Percentiles rank a stretch among this genome's conserved stretches.
Conservation (phyloP, 139 green algal genomes). For the Volvox africanus region DNA sequence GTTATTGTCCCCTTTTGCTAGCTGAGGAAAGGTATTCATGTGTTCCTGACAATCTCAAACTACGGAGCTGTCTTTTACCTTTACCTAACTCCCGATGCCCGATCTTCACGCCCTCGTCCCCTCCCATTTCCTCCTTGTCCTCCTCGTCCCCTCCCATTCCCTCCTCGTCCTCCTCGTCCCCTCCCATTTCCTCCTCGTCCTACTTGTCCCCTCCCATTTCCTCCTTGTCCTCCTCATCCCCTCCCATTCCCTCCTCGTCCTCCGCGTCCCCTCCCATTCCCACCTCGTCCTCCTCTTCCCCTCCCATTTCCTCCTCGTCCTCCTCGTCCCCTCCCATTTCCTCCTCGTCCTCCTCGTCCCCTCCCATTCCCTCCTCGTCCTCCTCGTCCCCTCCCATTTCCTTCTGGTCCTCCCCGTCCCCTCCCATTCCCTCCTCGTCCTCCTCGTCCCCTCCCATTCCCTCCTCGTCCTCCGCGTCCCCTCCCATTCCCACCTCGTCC, state of each 20-base stretch:
- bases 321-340: not conserved
- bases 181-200: not conserved
- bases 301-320: not conserved
- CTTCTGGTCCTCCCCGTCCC: not conserved
- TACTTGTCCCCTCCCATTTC: not conserved
- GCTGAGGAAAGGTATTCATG: too few species aligned
- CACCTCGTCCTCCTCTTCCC: not conserved
- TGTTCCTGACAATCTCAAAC: too few species aligned
- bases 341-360: slow-evolving; percentile 28
- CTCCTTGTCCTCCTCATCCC: not conserved
- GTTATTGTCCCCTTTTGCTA: too few species aligned
- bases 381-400: not conserved
- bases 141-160: not conserved
- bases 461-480: not conserved
- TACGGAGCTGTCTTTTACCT: too few species aligned
- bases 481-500: not conserved
- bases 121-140: not conserved
- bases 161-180: not conserved
- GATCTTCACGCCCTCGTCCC: not conserved
- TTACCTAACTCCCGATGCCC: too few species aligned
- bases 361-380: slow-evolving; percentile 24
- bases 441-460: not conserved
- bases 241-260: not conserved
- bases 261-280: not conserved
- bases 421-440: not conserved